Evolutionary conservation across 768 basidiomycete genomes (phyloP).

Genomic region (Termitomyces bulborhizus): DNA sequence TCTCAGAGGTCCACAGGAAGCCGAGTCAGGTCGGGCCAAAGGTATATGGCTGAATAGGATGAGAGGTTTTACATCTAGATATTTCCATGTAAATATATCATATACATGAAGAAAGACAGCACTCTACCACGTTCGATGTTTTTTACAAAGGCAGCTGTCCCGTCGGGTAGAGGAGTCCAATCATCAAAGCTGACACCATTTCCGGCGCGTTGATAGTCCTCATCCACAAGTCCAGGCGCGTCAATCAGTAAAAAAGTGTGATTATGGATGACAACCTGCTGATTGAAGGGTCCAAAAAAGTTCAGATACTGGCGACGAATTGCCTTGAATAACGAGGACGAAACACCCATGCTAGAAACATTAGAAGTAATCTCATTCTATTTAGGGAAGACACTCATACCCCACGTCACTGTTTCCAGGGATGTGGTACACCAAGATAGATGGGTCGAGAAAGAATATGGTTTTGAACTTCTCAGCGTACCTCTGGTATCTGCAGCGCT

Average conservation of each 20-base stretch:
- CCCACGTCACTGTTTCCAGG: slow-evolving; percentile 84
- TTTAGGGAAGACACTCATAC: slow-evolving; percentile 23
- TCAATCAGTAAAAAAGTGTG: slow-evolving; percentile 71
- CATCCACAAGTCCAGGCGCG: slow-evolving; percentile 76
- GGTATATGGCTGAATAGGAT: slow-evolving; percentile 87
- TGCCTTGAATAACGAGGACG: slow-evolving; percentile 41
- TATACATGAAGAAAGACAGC: not conserved
- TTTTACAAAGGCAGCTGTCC: slow-evolving; percentile 57
- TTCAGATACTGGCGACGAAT: slow-evolving; percentile 53
- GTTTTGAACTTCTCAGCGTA: slow-evolving; percentile 58
- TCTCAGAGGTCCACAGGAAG: slow-evolving; percentile 70
- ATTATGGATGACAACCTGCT: slow-evolving; percentile 53
- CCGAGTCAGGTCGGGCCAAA: slow-evolving; percentile 66
- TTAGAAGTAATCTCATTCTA: not conserved
- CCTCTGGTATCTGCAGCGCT: slow-evolving; percentile 44
- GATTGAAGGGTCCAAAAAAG: slow-evolving; percentile 67
- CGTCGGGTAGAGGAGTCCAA: slow-evolving; percentile 49
- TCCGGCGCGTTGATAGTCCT: slow-evolving; percentile 65
- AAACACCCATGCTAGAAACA: slow-evolving; percentile 44
- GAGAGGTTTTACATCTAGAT: slow-evolving; percentile 34
- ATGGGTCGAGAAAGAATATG: slow-evolving; percentile 43
- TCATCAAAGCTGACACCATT: slow-evolving; percentile 41
- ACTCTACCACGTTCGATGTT: slow-evolving; percentile 33
- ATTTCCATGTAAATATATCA: slow-evolving; percentile 3
- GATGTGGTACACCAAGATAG: slow-evolving; percentile 45